A percentile compares a stretch with the other conserved stretches of the same genome.
These are phyloP conservation scores for Saccharomyces pastorianus DNA, from an alignment of 1,139 yeast genomes.

Conservation along the genomic window DNA sequence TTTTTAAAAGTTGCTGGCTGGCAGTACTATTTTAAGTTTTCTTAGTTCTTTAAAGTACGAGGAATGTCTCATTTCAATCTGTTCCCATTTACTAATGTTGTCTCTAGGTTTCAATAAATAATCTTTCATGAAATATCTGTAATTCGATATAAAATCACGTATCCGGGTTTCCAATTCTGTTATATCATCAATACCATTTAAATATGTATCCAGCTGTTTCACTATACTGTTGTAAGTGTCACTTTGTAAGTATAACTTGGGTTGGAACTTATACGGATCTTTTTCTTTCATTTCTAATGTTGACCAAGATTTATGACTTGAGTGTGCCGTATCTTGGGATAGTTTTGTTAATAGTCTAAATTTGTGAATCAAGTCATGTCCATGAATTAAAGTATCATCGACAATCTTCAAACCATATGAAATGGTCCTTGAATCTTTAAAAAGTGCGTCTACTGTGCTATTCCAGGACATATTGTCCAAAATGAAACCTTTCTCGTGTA, in stretches of 20 bases:
- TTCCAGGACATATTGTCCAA: slow-evolving; percentile 37
- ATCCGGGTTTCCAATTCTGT: slow-evolving; percentile 6
- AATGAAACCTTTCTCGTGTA: slow-evolving; percentile 32
- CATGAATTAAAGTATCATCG: slow-evolving; percentile 37
- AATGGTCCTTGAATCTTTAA: slow-evolving; percentile 29
- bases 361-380: slow-evolving; percentile 30
- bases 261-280: slow-evolving; percentile 19
- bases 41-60: slow-evolving; percentile 17
- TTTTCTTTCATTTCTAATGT: slow-evolving; percentile 18
- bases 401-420: slow-evolving; percentile 33
- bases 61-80: slow-evolving; percentile 17
- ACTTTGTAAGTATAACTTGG: slow-evolving; percentile 33
- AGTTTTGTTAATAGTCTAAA: slow-evolving; percentile 17
- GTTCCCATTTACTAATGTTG: slow-evolving; percentile 20
- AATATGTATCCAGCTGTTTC: slow-evolving; percentile 27
- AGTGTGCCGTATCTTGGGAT: slow-evolving; percentile 10
- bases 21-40: slow-evolving; percentile 14
- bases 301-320: slow-evolving; percentile 13
- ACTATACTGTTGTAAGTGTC: slow-evolving; percentile 40
- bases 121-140: slow-evolving; percentile 27
- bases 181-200: slow-evolving; percentile 14
- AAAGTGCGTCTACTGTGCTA: slow-evolving; percentile 31
- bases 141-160: slow-evolving; percentile 11
- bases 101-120: slow-evolving; percentile 22
- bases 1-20: slow-evolving; percentile 1